Evolutionary conservation across 768 basidiomycete species (phyloP), one percentile per base, ranked within the genome.

Genomic region (Saitozyma sp.): DNA sequence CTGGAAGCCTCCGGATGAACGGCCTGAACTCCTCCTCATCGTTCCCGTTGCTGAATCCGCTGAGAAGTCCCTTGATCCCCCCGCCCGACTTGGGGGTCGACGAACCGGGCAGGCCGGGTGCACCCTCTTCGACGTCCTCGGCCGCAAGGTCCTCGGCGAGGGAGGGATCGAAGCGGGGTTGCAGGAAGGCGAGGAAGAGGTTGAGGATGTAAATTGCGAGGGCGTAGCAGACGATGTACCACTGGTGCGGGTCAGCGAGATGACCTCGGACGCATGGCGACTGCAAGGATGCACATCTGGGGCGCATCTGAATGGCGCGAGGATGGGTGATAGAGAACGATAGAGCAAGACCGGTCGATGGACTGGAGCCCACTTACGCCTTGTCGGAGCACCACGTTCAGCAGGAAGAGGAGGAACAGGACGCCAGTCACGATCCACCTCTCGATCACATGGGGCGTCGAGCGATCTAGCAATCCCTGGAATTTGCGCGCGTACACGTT

Each of bases 151-250:
- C 96, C 51, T 91, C 91, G 67, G 93, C 89, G 40, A 97, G 82
- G 1, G 94, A 95, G 0, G 96, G 95, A 80, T 99, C 96, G 78
- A 99, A 98, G 78, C 89, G 91, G 41, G 96, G 96, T 83, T 97
- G 94, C 16, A 99, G 84, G 84, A 99, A 99, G 1, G 96, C 95
- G 68, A 99, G 85, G 58, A 99, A 87, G 57, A 99, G 86, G 82
- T 99, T 96, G 63, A 97, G 85, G 65, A 95, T 86, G 81, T 97
- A 97, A 70, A 96, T 97, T 39, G 91, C 93, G 69, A 90, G 88
- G 16, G 90, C 94, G 76, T 95, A 94, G 63, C 67, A 50, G 59
- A 69, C 73, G 37, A 62, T 62, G 58, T 51, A 66, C 61, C 69
- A 75, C 68, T 71, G 58, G 42, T 17, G 19, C 11, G 29, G 10